phyloP scores from a whole-genome alignment of 306 rosid genomes.

The Ceratonia siliqua region DNA sequence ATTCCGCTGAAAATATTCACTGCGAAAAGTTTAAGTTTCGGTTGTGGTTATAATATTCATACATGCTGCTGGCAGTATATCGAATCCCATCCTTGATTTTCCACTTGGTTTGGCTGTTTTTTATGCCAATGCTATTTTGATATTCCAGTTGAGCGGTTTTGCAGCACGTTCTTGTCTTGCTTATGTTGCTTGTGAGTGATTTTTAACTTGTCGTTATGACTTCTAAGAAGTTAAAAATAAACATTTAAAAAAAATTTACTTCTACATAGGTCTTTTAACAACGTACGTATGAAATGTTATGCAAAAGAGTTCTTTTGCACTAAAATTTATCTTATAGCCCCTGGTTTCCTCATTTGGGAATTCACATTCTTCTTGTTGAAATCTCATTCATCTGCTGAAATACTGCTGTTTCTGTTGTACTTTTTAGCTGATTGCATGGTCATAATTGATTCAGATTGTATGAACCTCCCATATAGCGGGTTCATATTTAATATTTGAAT shows the following conservation, averaged over 20 bases:
- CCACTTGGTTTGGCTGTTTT: background rate
- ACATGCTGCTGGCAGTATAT: background rate
- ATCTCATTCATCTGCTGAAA: background rate
- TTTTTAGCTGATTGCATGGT: constrained; percentile 3
- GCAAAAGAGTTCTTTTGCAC: background rate
- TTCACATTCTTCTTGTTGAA: background rate
- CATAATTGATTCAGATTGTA: background rate
- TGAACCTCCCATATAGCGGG: background rate
- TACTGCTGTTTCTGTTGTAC: background rate
- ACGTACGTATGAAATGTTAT: background rate
- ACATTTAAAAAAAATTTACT: background rate
- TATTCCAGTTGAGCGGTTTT: background rate
- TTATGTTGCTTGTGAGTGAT: background rate
- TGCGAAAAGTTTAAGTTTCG: too few relatives aligned
- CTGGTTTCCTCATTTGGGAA: background rate
- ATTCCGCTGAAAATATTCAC: background rate
- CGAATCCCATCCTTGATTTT: background rate
- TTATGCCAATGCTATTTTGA: background rate
- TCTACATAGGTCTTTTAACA: background rate
- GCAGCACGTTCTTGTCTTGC: background rate
- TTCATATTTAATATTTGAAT: background rate
- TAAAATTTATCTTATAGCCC: background rate
- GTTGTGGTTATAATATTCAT: background rate
- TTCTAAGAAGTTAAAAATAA: background rate
- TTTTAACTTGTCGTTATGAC: background rate